Conservation (phyloP, 1,284 basidiomycete species). For the Malassezia arunalokei region DNA sequence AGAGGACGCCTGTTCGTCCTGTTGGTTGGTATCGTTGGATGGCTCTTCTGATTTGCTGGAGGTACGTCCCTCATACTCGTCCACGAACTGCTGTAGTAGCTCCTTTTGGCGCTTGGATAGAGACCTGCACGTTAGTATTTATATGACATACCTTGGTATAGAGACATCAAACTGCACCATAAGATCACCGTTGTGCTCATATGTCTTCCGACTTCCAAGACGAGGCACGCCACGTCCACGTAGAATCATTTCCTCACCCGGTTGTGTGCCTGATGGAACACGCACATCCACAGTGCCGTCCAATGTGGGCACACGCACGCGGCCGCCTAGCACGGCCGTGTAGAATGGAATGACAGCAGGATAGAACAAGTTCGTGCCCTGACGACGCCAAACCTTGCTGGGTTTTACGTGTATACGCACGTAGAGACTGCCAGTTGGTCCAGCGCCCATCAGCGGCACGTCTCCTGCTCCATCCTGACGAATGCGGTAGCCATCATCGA, state of each 20-base stretch:
- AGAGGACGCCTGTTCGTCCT: not conserved
- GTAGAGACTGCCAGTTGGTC: constrained; percentile 67
- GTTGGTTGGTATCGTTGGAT: constrained; percentile 1
- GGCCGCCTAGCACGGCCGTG: constrained; percentile 77
- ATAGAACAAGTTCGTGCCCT: constrained; percentile 83
- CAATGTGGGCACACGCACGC: constrained; percentile 81
- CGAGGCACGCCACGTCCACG: constrained; percentile 69
- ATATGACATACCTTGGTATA: constrained; percentile 64
- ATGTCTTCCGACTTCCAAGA: constrained; percentile 49
- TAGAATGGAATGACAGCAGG: constrained; percentile 84
- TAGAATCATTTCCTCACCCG: constrained; percentile 90
- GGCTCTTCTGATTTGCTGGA: not conserved
- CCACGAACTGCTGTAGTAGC: constrained; percentile 78
- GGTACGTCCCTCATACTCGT: constrained; percentile 63
- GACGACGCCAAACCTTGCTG: constrained; percentile 74
- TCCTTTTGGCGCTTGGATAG: constrained; percentile 71
- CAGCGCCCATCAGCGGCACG: constrained; percentile 59
- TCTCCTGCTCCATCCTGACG: constrained; percentile 75
- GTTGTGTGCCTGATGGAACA: constrained; percentile 83
- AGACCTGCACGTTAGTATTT: constrained; percentile 51
- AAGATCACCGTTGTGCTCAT: constrained; percentile 57
- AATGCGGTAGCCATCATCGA: constrained; percentile 93
- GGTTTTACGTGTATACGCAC: constrained; percentile 74
- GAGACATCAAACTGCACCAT: constrained; percentile 79
- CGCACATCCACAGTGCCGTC: constrained; percentile 93